These are phyloP conservation scores for Ascochyta clinopodiicola DNA, from an alignment of 2,329 filamentous ascomycete genomes.

Conservation along the genomic window DNA sequence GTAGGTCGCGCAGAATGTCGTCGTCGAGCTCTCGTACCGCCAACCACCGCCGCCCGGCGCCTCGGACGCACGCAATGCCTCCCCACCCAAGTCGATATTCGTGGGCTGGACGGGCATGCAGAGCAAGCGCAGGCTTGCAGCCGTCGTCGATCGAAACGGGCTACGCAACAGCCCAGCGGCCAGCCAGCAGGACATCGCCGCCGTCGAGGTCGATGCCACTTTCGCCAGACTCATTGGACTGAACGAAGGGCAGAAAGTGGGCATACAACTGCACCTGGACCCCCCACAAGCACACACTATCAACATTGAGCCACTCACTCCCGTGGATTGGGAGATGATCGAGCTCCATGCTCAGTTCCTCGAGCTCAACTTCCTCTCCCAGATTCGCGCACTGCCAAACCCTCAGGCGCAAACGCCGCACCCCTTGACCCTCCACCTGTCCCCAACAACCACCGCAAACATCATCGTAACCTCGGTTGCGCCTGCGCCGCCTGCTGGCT, in stretches of 20 bases:
- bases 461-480: slow-evolving; percentile 85
- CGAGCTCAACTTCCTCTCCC: slow-evolving; percentile 89
- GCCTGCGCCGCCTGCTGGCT: slow-evolving; percentile 70
- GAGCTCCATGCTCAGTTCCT: slow-evolving; percentile 95
- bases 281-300: slow-evolving; percentile 91
- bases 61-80: slow-evolving; percentile 48
- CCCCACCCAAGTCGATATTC: slow-evolving; percentile 73
- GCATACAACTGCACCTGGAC: slow-evolving; percentile 78
- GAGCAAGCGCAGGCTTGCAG: slow-evolving; percentile 80
- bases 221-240: slow-evolving; percentile 80
- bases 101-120: slow-evolving; percentile 98
- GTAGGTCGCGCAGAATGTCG: slow-evolving; percentile 91
- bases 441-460: slow-evolving; percentile 93
- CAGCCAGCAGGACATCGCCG: slow-evolving; percentile 76
- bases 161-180: slow-evolving; percentile 65
- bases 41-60: slow-evolving; percentile 58
- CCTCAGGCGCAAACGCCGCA: slow-evolving; percentile 71
- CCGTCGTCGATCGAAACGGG: slow-evolving; percentile 77
- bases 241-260: slow-evolving; percentile 78
- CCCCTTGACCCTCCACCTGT: slow-evolving; percentile 88
- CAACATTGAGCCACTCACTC: slow-evolving; percentile 93
- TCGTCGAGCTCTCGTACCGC: slow-evolving; percentile 87
- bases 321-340: slow-evolving; percentile 98
- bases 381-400: slow-evolving; percentile 92
- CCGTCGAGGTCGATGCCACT: slow-evolving; percentile 86